phyloP scores from a whole-genome alignment of 805 yeast genomes.

The Isabelozyma gotoi region DNA sequence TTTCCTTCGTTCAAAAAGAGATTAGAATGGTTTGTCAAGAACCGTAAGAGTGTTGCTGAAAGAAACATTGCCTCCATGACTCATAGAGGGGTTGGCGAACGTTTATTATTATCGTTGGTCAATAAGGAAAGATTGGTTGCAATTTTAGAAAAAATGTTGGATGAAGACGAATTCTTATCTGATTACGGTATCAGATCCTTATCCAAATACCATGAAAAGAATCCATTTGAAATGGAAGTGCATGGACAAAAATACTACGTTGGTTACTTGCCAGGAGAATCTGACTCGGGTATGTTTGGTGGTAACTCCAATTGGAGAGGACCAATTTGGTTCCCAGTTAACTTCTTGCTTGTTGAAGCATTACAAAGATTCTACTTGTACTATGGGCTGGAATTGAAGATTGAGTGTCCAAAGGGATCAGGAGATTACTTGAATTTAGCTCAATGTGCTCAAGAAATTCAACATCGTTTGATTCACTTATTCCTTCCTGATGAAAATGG shows the following conservation, averaged over 20 bases:
- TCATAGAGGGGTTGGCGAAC: conserved; percentile 77
- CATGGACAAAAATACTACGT: conserved; percentile 71
- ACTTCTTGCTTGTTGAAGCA: conserved; percentile 81
- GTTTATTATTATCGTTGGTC: conserved; percentile 77
- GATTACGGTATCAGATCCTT: conserved; percentile 84
- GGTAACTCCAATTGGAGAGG: conserved; percentile 98
- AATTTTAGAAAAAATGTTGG: conserved; percentile 77
- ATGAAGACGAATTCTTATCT: conserved; percentile 82
- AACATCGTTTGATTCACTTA: conserved; percentile 77
- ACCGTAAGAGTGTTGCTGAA: conserved; percentile 65
- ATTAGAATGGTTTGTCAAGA: conserved; percentile 78
- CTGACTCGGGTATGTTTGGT: conserved; percentile 91
- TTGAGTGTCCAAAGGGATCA: conserved; percentile 85
- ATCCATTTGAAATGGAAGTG: conserved; percentile 84
- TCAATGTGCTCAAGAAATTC: conserved; percentile 86
- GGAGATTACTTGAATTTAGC: conserved; percentile 77
- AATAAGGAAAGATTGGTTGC: conserved; percentile 74
- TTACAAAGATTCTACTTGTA: conserved; percentile 83
- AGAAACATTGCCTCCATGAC: conserved; percentile 86
- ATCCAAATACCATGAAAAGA: conserved; percentile 79
- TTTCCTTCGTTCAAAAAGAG: conserved; percentile 84
- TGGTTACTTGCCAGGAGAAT: conserved; percentile 80
- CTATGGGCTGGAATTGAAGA: conserved; percentile 81
- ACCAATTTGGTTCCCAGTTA: conserved; percentile 95
- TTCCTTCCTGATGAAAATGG: conserved; percentile 68